Evolutionary conservation across 352 stramenopile genomes (phyloP), one percentile per base, ranked within the genome.

Genomic region (Aphanomyces cochlioides): DNA sequence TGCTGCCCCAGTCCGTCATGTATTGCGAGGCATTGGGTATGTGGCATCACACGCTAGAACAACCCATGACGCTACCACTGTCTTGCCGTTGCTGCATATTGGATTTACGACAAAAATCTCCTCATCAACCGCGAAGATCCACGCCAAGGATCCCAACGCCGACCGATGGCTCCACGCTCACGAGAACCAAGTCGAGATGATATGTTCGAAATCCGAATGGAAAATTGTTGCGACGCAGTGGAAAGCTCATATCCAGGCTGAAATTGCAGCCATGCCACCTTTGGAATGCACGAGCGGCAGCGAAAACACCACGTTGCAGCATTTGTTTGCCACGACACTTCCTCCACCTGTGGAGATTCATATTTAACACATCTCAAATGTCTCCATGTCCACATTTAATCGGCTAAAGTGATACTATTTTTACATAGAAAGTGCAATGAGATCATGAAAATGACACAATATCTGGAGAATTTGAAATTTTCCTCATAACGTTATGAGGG

Each of bases 81-180:
- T 90, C 12, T 81, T 92, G 43, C 59, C 88, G 12, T 61, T 90
- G 12, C 75, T 94, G 15, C 84, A 90, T 47, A 74, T 92, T 3
- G 86, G 83, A 15, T 92, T 90, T 60, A 85, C 86, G 0, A 50
- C 38, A 8, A 57, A n/a, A 12, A n/a, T 12, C 6, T 50, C 13
- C 15, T 1, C 37, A 12, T 8, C 8, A 47, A 6, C 40, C 8
- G 34, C 40, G 57, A 53, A 6, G 37, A 10, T 21, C 21, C 43
- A 61, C 17, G 19, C 15, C 28, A 12, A 34, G 36, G 17, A 12
- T 28, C 50, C 50, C 5, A 47, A 69, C 38, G 63, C 34, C 5
- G 10, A 36, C 7, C 28, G 63, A 36, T 69, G 63, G 63, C 47
- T 69, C 6, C 47, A 69, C 28, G 41, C 63, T 17, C 63, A 69